Base-by-base conservation (phyloP, 495 filamentous ascomycete species). In the Penicillium simplicissimum region DNA sequence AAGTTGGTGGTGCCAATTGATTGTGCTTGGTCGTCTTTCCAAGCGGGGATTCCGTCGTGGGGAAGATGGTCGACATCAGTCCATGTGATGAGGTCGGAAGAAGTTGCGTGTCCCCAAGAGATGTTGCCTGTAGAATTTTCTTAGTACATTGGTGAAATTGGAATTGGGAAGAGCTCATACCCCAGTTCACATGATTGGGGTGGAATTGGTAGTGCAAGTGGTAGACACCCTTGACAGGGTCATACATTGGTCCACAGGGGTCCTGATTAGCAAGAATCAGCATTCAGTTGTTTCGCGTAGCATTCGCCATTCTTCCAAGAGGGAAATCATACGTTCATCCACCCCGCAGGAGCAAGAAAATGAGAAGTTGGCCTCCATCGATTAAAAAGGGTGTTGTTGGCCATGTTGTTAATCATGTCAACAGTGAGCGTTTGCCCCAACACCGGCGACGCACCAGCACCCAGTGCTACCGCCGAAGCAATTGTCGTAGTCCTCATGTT, bases 151-250 rank as follows among this genome's bases (percentile, higher is more conserved):
- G n/a, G 13, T 45, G n/a, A 31, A 31, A 25, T 47, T 13, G 4
- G 28, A 19, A n/a, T n/a, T n/a, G n/a, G 21, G 14, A 52, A 9
- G 19, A 47, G 4, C 9, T n/a, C 59, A 6, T 58, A 65, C 63
- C 63, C 63, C 63, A 65, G 14, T 23, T 48, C 33, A 65, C 47
- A 52, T 65, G 63, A 25, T 65, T 65, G 5, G 55, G 49, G 21
- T 65, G 63, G 19, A 59, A 65, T 42, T 65, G 63, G 48, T 65
- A 65, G 40, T 65, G 63, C n/a, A 65, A 49, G 48, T 65, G 63
- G 25, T 65, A 65, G 13, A 65, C 34, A 42, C 35, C 45, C 10
- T 31, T 51, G 14, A 56, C 56, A 1, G 63, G 63, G 31, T 65
- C 63, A 10, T 61, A 65, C 59, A 59, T 65, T 1, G 63, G 63